Base-by-base conservation (phyloP, 2,329 filamentous ascomycete genomes). In the Zymoseptoria tritici region DNA sequence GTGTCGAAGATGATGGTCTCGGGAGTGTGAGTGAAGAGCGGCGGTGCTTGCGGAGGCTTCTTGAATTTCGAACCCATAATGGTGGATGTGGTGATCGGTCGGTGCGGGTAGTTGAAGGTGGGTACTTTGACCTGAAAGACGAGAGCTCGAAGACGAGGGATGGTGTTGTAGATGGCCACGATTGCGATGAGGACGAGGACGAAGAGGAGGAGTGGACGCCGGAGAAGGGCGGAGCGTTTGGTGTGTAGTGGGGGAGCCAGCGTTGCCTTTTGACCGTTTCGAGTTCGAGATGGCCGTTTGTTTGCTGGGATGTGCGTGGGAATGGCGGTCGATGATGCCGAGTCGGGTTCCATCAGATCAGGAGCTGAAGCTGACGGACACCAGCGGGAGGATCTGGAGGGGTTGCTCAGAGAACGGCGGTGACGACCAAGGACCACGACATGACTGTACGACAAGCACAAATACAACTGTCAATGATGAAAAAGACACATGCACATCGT, bases 11-110 rank as follows among this genome's bases (percentile, higher is more conserved):
- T 75, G 65, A 94, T 82, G 66, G 82, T 84, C 61, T 87, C 81
- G 64, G 87, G 83, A 53, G 88, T 91, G 66, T 86, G 87, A 2
- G 83, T 90, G 77, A 93, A 94, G 71, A 85, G 81, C 57, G 89
- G 89, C 59, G 90, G 89, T 49, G 86, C 80, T 79, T 93, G 89
- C 2, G 90, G 89, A 64, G 89, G 89, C 71, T 81, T 87, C 74
- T 81, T 82, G 76, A 88, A 90, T 75, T 85, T 83, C 65, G 81
- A 61, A 84, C 81, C 65, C 86, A 90, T 89, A 71, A 75, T 81
- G 73, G 76, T 81, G 54, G 65, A 65, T 65, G 57, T 56, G 55
- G 62, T 62, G 55, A 54, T 71, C 64, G 62, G 60, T 66, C 60
- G 71, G 68, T n/a, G 71, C n/a, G 66, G 55, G 50, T 36, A 42